These are phyloP conservation scores for Pythium coloratum DNA, from an alignment of 352 stramenopile genomes.

Conservation along the genomic window DNA sequence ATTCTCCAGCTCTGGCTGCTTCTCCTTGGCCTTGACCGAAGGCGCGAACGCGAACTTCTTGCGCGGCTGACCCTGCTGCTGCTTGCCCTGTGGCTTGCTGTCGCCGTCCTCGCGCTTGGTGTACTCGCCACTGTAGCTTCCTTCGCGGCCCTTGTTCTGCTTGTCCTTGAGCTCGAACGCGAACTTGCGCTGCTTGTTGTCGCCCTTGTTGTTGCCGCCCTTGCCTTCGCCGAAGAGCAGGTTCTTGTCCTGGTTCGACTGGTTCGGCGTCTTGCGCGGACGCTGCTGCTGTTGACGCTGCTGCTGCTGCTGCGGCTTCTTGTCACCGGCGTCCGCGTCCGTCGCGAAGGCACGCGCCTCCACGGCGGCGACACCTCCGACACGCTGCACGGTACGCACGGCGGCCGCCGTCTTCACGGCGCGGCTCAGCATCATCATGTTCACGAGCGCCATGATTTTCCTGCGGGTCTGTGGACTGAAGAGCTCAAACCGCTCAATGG, in stretches of 20 bases:
- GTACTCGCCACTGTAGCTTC: slow-evolving; percentile 3
- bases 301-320: slow-evolving; percentile 31
- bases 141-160: background rate
- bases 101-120: slow-evolving; percentile 11
- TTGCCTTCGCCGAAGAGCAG: slow-evolving; percentile 33
- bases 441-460: slow-evolving; percentile 5
- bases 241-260: slow-evolving; percentile 15
- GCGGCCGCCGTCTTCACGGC: slow-evolving; percentile 3
- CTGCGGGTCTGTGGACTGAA: slow-evolving; percentile 4
- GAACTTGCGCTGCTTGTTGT: slow-evolving; percentile 18
- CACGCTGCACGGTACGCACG: slow-evolving; percentile 8
- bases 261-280: slow-evolving; percentile 6
- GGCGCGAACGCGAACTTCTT: slow-evolving; percentile 75
- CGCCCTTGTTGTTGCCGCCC: background rate
- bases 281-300: slow-evolving; percentile 8
- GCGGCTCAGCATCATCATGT: slow-evolving; percentile 15
- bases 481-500: background rate
- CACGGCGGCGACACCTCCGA: background rate
- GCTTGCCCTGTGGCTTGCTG: slow-evolving; percentile 5
- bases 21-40: slow-evolving; percentile 47
- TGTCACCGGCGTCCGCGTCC: slow-evolving; percentile 20
- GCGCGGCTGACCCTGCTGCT: slow-evolving; percentile 16
- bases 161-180: slow-evolving; percentile 24
- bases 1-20: slow-evolving; percentile 50
- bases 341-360: slow-evolving; percentile 16